phyloP scores from a whole-genome alignment of 2,329 filamentous ascomycete species.

The Cladosporium sp. region DNA sequence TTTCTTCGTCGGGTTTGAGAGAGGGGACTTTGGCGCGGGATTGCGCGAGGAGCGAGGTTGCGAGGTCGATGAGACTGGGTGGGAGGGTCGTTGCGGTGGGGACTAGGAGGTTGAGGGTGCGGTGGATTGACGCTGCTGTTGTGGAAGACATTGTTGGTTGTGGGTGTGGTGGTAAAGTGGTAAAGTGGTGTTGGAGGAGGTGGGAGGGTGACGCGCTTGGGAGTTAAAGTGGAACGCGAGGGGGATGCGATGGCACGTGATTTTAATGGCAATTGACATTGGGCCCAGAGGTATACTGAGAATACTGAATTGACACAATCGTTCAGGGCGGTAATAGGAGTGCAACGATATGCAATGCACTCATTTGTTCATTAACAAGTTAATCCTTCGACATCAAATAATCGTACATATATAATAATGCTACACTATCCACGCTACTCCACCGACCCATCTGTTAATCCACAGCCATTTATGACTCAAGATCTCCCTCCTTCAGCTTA shows the following conservation, averaged over 20 bases:
- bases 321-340: background rate
- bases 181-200: background rate
- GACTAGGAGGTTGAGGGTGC: slow-evolving; percentile 70
- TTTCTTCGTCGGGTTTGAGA: slow-evolving; percentile 82
- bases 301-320: background rate
- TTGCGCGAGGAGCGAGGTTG: slow-evolving; percentile 73
- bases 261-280: background rate
- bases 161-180: background rate
- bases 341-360: background rate
- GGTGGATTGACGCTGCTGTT: slow-evolving; percentile 74
- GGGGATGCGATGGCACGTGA: background rate
- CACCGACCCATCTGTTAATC: background rate
- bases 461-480: background rate
- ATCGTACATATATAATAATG: background rate
- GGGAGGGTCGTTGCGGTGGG: slow-evolving; percentile 66
- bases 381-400: background rate
- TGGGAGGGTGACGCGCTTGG: background rate
- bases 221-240: background rate
- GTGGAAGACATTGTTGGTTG: background rate
- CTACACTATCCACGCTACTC: background rate
- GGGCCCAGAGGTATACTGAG: background rate
- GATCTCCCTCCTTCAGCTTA: background rate
- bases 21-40: slow-evolving; percentile 74
- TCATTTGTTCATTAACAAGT: too few relatives aligned
- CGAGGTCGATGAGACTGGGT: slow-evolving; percentile 67